phyloP scores from a whole-genome alignment of 306 rosid genomes.

The Abrus precatorius region DNA sequence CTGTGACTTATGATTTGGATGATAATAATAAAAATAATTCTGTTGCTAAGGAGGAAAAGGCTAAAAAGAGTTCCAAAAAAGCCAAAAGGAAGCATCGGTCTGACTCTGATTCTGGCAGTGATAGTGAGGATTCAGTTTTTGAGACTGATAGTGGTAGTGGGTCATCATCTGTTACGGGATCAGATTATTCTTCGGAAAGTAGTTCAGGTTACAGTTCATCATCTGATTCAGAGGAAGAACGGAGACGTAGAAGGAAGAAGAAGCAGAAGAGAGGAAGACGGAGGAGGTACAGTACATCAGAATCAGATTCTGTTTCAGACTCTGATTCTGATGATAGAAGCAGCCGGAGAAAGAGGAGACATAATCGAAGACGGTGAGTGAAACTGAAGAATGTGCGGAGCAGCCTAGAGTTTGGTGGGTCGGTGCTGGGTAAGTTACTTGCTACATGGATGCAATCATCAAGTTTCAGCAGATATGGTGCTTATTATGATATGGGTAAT shows the following conservation, averaged over 20 bases:
- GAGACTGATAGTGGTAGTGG: conserved; percentile 90
- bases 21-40: conserved; percentile 61
- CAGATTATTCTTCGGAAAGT: conserved; percentile 81
- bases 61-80: conserved; percentile 60
- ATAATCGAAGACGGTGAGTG: conserved; percentile 61
- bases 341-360: conserved; percentile 76
- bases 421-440: conserved; percentile 12
- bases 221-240: conserved; percentile 88
- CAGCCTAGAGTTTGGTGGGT: conserved; percentile 19
- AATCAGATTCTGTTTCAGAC: conserved; percentile 73
- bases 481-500: conserved; percentile 40
- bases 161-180: conserved; percentile 80
- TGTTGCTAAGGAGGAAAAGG: conserved; percentile 60
- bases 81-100: conserved; percentile 81
- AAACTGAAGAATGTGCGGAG: conserved; percentile 33
- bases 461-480: conserved; percentile 21
- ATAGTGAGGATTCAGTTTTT: conserved; percentile 92
- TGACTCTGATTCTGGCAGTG: conserved; percentile 70
- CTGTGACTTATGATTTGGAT: conserved; percentile 67
- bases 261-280: conserved; percentile 72
- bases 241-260: conserved; percentile 70
- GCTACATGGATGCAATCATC: conserved; percentile 3
- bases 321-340: conserved; percentile 81
- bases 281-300: conserved; percentile 78
- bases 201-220: conserved; percentile 78